phyloP scores from a whole-genome alignment of 306 rosid species.

The Elaeagnus macrophylla region DNA sequence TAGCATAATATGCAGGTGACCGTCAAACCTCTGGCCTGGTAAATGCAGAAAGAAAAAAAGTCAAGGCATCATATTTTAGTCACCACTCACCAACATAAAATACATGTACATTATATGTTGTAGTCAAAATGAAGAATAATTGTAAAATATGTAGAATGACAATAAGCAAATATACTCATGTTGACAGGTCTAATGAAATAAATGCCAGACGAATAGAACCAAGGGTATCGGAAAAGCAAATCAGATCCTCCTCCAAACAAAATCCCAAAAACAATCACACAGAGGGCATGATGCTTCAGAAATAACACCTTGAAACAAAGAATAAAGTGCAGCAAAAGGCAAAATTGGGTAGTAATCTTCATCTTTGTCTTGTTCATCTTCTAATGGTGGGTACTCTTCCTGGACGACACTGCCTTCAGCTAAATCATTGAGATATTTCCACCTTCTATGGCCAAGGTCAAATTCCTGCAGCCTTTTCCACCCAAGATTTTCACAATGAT shows the following conservation, averaged over 20 bases:
- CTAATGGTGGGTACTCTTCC: constrained; percentile 39
- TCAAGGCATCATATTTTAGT: too few relatives aligned
- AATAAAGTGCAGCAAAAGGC: constrained; percentile 82
- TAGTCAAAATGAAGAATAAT: too few relatives aligned
- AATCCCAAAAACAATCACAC: too few relatives aligned
- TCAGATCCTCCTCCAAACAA: too few relatives aligned
- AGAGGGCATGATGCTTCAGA: background rate
- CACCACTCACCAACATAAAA: too few relatives aligned
- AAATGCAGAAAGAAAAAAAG: constrained; percentile 14
- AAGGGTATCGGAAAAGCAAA: too few relatives aligned
- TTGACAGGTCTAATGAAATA: too few relatives aligned
- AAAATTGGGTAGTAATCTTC: constrained; percentile 82
- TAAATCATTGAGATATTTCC: constrained; percentile 62
- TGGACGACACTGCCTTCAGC: constrained; percentile 47
- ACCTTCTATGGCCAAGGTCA: constrained; percentile 55
- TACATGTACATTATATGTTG: too few relatives aligned
- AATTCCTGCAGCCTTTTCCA: constrained; percentile 78
- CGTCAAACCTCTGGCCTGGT: constrained; percentile 83
- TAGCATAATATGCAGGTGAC: constrained; percentile 84
- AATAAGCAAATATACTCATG: too few relatives aligned
- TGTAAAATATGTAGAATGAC: too few relatives aligned
- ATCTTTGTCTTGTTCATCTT: constrained; percentile 69
- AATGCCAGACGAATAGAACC: too few relatives aligned
- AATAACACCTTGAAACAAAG: constrained; percentile 74
- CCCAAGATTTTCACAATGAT: constrained; percentile 59